Evolutionary conservation across 495 filamentous ascomycete species (phyloP), one percentile per base, ranked within the genome.

Genomic region (Aspergillus asperescens): DNA sequence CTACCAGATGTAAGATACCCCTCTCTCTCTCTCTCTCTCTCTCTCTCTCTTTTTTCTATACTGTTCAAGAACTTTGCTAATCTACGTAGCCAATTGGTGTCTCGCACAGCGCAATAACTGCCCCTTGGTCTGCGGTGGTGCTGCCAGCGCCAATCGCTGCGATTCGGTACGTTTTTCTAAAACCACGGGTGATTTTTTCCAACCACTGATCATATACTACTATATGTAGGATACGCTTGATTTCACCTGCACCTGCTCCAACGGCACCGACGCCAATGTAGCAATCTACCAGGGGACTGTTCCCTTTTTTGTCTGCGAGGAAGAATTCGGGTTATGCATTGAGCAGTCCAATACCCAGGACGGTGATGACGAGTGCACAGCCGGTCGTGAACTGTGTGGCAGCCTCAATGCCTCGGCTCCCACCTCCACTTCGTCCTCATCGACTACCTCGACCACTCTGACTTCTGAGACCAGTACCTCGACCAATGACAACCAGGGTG

Each of bases 231-330:
- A 52, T 31, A 68, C 69, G 16, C 73, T 86, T 43, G 59, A 62
- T 15, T 85, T 72, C 67, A 62, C 56, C 52, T 86, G 82, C 64
- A 66, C 62, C 25, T 86, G 82, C 70, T 32, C 50, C 48, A 75
- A 81, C 59, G 78, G 75, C 44, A 72, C 62, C 16, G 53, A 45
- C 7, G 80, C 82, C 57, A 71, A 82, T 59, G 71, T 82, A 55
- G 59, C 63, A 22, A 62, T 63, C 48, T 86, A 80, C 68, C 39
- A 62, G 28, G 61, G 76, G 59, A 82, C 79, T 22, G 63, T 85
- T 27, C 82, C 82, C 35, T 81, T 73, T 68, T 76, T 69, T 61
- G 72, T 78, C 60, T 86, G 82, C 71, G 42, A 75, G 35, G 62
- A 60, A 22, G 77, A 68, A 58, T 78, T 62, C 52, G 61, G 48